Base-by-base conservation (phyloP, 2,329 filamentous ascomycete genomes). In the Scolecobasidium constrictum region DNA sequence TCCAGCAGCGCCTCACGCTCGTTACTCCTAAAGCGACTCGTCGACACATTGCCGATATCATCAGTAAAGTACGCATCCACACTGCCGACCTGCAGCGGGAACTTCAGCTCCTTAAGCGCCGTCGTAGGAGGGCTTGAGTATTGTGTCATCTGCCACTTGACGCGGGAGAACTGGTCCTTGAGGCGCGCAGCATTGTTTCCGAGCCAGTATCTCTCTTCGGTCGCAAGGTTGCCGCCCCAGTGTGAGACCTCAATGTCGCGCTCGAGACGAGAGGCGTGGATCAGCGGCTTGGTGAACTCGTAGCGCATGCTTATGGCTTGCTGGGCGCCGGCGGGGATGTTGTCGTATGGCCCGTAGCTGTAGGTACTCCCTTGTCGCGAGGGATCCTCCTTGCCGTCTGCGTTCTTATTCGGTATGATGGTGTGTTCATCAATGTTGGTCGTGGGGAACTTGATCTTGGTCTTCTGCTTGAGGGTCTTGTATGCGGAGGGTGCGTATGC, bases 201-300 rank as follows among this genome's bases (percentile, higher is more conserved):
- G 51, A 96, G 72, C 62, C 82, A 86, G 66, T 94, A 95, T 45
- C 86, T 78, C 67, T 98, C 92, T 66, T 98, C 92, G 39, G 88
- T 86, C 2, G 92, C 92, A 42, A 96, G 66, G 59, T 98, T 98
- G 48, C 92, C 92, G 51, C 92, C 92, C 92, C 92, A 98, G 64
- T 96, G 92, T 59, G 86, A 94, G 53, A 98, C 82, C 62, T 98
- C 92, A 49, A 98, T 69, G 56, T 96, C 88, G 47, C 92, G 81
- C 65, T 96, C 86, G 46, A 98, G 71, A 13, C 77, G 69, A 23
- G 78, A 78, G 40, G 86, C 77, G 56, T 92, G 85, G 35, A 80
- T 82, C 45, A 98, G 71, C 11, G 92, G 90, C 65, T 90, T 93
- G 50, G 85, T 95, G 67, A 92, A 95, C 63, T 98, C 88, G 64